phyloP scores from a whole-genome alignment of 768 basidiomycete species.

The Phlebiopsis gigantea region DNA sequence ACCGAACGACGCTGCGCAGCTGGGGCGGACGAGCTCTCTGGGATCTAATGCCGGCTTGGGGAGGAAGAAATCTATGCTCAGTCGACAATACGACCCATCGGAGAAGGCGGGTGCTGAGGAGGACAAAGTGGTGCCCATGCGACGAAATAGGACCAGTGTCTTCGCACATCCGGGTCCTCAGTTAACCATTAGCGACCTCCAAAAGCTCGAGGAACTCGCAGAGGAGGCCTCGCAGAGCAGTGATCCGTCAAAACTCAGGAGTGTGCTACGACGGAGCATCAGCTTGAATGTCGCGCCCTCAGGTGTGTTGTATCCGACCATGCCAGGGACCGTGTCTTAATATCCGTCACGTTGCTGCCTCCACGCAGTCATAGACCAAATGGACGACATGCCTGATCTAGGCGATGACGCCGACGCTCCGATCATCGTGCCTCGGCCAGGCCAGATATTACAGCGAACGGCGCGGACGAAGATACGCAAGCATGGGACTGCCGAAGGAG shows the following conservation, averaged over 20 bases:
- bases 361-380: conserved; percentile 52
- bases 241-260: conserved; percentile 77
- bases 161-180: conserved; percentile 71
- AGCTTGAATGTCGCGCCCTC: conserved; percentile 83
- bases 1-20: conserved; percentile 40
- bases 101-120: conserved; percentile 67
- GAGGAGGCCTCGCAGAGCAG: conserved; percentile 83
- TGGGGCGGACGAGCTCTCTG: conserved; percentile 40
- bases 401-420: conserved; percentile 86
- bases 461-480: conserved; percentile 97
- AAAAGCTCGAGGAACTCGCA: conserved; percentile 87
- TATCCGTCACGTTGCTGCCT: neutral
- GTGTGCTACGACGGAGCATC: conserved; percentile 76
- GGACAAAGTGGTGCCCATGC: conserved; percentile 58
- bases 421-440: conserved; percentile 84
- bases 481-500: conserved; percentile 67
- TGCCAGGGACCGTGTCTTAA: neutral
- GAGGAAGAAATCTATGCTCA: conserved; percentile 90
- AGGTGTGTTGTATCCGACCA: conserved; percentile 46
- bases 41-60: conserved; percentile 47
- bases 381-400: conserved; percentile 63
- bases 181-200: conserved; percentile 90
- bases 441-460: conserved; percentile 84
- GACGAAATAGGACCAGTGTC: conserved; percentile 62
- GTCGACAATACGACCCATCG: conserved; percentile 84